Conservation (phyloP, 163 green algal genomes). For the Chlamydomonas reinhardtii region DNA sequence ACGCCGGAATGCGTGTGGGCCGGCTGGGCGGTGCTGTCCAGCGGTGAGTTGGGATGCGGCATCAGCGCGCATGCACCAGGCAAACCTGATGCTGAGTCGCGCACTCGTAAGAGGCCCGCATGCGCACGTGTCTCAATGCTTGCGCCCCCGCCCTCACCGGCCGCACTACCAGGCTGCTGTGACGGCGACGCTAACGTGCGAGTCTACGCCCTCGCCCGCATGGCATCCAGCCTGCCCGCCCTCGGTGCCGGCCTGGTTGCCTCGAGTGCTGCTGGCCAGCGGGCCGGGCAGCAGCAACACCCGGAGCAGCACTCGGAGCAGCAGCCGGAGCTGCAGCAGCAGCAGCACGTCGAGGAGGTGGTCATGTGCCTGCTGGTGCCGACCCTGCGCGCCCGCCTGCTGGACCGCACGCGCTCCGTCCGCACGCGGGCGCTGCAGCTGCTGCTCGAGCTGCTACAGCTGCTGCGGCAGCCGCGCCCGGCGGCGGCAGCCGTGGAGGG, state of each 20-base stretch:
- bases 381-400: constrained; percentile 16
- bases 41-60: background rate
- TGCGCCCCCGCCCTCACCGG: background rate
- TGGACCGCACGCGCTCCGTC: constrained; percentile 23
- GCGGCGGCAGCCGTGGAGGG: background rate
- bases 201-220: background rate
- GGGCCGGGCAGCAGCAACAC: too few relatives aligned
- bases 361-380: constrained; percentile 3
- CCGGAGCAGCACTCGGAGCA: background rate
- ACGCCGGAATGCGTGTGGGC: background rate
- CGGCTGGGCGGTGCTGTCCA: background rate
- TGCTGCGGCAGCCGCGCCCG: background rate
- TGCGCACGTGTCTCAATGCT: too few relatives aligned
- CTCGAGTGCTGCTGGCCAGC: too few relatives aligned
- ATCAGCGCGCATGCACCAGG: too few relatives aligned
- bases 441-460: constrained; percentile 15
- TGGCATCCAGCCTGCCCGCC: background rate
- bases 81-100: too few relatives aligned
- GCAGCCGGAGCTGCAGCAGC: background rate
- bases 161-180: constrained; percentile 27
- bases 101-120: too few relatives aligned
- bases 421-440: constrained; percentile 36
- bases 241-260: background rate
- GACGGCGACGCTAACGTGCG: constrained; percentile 24
- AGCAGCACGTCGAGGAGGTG: background rate